Base-by-base conservation (phyloP, 768 basidiomycete species). In the Boletus rubropictus region DNA sequence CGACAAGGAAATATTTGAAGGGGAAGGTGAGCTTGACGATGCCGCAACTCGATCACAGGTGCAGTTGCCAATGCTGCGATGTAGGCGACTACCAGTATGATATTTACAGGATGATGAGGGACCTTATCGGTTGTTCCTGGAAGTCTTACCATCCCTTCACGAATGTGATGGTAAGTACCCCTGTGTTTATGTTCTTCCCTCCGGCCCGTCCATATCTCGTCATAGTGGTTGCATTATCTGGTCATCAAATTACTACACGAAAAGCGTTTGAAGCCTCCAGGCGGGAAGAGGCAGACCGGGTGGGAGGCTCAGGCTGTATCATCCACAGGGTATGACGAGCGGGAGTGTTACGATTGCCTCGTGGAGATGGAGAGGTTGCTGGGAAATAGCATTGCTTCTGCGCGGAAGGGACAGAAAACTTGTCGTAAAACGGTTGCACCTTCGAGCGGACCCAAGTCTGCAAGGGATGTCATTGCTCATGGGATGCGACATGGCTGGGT, bases 31-130 rank as follows among this genome's bases (percentile, higher is more conserved):
- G 66, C n/a, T n/a, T n/a, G n/a, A n/a, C 27, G n/a, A 14, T 38
- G 25, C 39, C 24, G 10, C n/a, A 8, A 47, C 25, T 35, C 15
- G 15, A 25, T 34, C 20, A 22, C 15, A n/a, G 31, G 17, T 34
- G 29, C 47, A 31, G 7, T n/a, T 49, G 21, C 43, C 57, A 29
- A 65, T 34, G 14, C 45, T 56, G 17, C 39, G 39, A 12, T 52
- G 44, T 51, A 88, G 86, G 91, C 9, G 89, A 92, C 63, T 88
- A 89, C 58, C 96, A 98, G 64, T 97, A 91, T 65, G 92, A 97
- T 60, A 74, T 97, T 4, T 99, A 99, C 60, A 80, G 95, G 35
- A 78, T 84, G 68, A 97, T 98, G 90, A 73, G 74, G 40, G 69
- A 72, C 25, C 69, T 81, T 51, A 81, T 79, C 38, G 68, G 73